These are phyloP conservation scores for Metschnikowia drakensbergensis DNA, from an alignment of 805 yeast species.

Conservation along the genomic window DNA sequence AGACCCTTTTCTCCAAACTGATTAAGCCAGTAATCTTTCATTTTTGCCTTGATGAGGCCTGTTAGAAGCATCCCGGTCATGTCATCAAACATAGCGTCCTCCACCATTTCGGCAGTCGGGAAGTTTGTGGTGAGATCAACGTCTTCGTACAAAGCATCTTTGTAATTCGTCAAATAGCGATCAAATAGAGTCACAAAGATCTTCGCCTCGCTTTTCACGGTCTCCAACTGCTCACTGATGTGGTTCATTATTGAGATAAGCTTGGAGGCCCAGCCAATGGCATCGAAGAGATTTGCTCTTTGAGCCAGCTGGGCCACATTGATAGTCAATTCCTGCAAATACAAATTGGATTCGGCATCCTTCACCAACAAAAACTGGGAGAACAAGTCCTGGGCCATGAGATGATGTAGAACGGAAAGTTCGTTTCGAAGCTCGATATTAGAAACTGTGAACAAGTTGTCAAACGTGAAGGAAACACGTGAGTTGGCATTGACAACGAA, in stretches of 20 bases:
- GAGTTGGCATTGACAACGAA: constrained; percentile 22
- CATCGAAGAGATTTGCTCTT: constrained; percentile 19
- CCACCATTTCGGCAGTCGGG: constrained; percentile 16
- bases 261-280: constrained; percentile 25
- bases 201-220: constrained; percentile 20
- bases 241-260: constrained; percentile 24
- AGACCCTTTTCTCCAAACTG: constrained; percentile 66
- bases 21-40: constrained; percentile 59
- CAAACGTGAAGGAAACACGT: constrained; percentile 28
- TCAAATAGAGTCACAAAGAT: constrained; percentile 28
- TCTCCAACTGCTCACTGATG: constrained; percentile 20
- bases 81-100: constrained; percentile 16
- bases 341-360: constrained; percentile 8
- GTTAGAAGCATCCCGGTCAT: constrained; percentile 49
- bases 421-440: constrained; percentile 22
- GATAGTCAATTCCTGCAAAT: constrained; percentile 18
- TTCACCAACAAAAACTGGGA: constrained; percentile 25
- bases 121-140: constrained; percentile 28
- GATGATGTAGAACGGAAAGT: constrained; percentile 18
- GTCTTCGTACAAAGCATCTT: constrained; percentile 23
- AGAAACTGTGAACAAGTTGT: constrained; percentile 28
- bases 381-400: constrained; percentile 22
- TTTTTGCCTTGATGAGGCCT: constrained; percentile 47
- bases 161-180: constrained; percentile 31
- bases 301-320: constrained; percentile 3